Conservation (phyloP, 805 yeast genomes). For the Candida coquimbonensis region DNA sequence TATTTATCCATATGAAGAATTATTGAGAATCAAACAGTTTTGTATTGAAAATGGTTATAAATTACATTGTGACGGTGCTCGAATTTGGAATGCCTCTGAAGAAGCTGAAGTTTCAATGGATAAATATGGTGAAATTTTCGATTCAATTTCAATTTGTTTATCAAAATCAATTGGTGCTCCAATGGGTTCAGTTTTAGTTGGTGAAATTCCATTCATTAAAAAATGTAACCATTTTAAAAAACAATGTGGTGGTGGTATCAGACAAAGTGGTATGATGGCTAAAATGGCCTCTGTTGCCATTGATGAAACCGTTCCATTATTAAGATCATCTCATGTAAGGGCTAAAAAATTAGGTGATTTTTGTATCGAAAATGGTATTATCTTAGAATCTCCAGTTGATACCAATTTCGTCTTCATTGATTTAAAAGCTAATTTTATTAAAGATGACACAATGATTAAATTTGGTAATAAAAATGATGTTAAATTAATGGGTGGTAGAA, state of each 20-base stretch:
- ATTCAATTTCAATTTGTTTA: slow-evolving; percentile 82
- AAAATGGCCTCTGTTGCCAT: slow-evolving; percentile 78
- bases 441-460: slow-evolving; percentile 46
- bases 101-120: slow-evolving; percentile 47
- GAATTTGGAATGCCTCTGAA: slow-evolving; percentile 83
- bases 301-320: slow-evolving; percentile 53
- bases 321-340: slow-evolving; percentile 39
- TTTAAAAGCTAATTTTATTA: slow-evolving; percentile 37
- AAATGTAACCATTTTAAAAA: slow-evolving; percentile 82
- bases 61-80: slow-evolving; percentile 89
- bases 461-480: slow-evolving; percentile 55
- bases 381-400: slow-evolving; percentile 67
- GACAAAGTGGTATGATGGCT: slow-evolving; percentile 80
- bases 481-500: slow-evolving; percentile 62
- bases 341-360: slow-evolving; percentile 47
- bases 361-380: slow-evolving; percentile 46
- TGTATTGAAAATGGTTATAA: slow-evolving; percentile 53
- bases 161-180: slow-evolving; percentile 93
- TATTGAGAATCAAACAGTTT: slow-evolving; percentile 62
- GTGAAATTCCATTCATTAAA: slow-evolving; percentile 47
- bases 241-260: slow-evolving; percentile 89
- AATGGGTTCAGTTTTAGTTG: slow-evolving; percentile 82
- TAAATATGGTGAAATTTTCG: slow-evolving; percentile 73
- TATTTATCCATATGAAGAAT: slow-evolving; percentile 76
- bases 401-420: slow-evolving; percentile 82